Percentiles rank a stretch among this genome's conserved stretches.
phyloP scores from a whole-genome alignment of 495 filamentous ascomycete species.

The Aeminium ludgeri region DNA sequence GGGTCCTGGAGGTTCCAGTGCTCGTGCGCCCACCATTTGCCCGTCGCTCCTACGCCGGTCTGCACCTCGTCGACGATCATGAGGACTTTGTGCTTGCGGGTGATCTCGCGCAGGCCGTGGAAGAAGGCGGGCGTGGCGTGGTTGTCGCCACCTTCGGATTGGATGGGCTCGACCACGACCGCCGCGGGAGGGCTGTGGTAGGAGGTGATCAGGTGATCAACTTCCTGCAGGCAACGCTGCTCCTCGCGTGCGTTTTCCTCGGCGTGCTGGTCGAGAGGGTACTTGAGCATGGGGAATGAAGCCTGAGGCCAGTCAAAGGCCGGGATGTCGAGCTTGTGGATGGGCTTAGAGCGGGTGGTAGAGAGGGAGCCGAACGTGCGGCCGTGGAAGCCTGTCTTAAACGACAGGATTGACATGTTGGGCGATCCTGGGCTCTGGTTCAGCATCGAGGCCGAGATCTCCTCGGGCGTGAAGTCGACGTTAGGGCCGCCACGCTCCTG shows the following conservation, averaged over 20 bases:
- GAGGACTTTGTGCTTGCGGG: conserved; percentile 68
- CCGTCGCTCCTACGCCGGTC: conserved; percentile 88
- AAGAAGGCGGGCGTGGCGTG: conserved; percentile 92
- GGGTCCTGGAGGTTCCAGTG: conserved; percentile 78
- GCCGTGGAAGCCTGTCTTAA: conserved; percentile 89
- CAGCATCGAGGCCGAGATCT: conserved; percentile 62
- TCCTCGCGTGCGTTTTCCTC: conserved; percentile 75
- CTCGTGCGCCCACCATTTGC: conserved; percentile 98
- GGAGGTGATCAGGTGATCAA: conserved; percentile 69
- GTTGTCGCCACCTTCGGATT: conserved; percentile 97
- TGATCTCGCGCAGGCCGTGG: conserved; percentile 68
- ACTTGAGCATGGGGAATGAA: conserved; percentile 75
- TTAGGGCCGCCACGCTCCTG: conserved; percentile 64
- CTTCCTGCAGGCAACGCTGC: conserved; percentile 69
- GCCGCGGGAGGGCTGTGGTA: conserved; percentile 79
- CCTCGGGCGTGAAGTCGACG: conserved; percentile 71
- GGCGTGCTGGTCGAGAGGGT: conserved; percentile 70
- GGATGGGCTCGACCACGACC: conserved; percentile 85
- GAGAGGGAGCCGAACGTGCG: conserved; percentile 83
- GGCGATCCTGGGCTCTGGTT: conserved; percentile 76
- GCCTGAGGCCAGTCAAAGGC: conserved; percentile 98
- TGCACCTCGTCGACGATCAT: conserved; percentile 98
- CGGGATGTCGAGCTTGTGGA: conserved; percentile 97
- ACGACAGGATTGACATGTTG: conserved; percentile 76
- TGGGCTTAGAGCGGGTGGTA: conserved; percentile 88